Evolutionary conservation across 1,139 yeast species (phyloP).

Genomic region (Wickerhamomyces sp.): DNA sequence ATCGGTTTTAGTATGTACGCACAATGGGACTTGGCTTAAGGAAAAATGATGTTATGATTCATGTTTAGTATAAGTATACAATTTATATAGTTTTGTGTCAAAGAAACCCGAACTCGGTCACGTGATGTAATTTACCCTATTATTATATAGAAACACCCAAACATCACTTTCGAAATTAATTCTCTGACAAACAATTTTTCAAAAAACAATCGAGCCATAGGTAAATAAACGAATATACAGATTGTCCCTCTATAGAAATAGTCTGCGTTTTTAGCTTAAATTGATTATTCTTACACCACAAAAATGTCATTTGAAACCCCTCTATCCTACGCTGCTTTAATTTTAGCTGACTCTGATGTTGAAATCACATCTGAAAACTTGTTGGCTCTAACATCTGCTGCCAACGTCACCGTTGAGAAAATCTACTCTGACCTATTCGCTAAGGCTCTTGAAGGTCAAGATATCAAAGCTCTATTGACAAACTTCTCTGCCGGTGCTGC

Average conservation of each 20-base stretch:
- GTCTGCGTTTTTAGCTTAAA: constrained; percentile 68
- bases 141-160: constrained; percentile 1
- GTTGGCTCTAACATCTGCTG: constrained; percentile 62
- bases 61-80: no score
- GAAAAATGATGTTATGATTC: no score
- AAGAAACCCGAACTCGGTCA: neutral
- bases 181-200: constrained; percentile 7
- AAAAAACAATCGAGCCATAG: no score
- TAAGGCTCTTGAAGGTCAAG: constrained; percentile 75
- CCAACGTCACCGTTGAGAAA: constrained; percentile 61
- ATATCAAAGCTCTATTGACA: constrained; percentile 71
- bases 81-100: no score
- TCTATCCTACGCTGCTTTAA: constrained; percentile 83
- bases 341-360: constrained; percentile 79
- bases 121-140: neutral
- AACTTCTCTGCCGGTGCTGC: constrained; percentile 74
- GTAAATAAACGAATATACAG: no score
- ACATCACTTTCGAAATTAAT: constrained; percentile 2
- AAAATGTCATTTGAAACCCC: constrained; percentile 79
- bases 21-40: no score
- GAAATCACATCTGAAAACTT: constrained; percentile 78
- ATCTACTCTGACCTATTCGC: constrained; percentile 83
- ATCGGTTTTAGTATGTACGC: no score
- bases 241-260: constrained; percentile 43
- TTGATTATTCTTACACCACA: constrained; percentile 44